Conservation (phyloP, 163 green algal genomes). For the Prototheca stagnorum region DNA sequence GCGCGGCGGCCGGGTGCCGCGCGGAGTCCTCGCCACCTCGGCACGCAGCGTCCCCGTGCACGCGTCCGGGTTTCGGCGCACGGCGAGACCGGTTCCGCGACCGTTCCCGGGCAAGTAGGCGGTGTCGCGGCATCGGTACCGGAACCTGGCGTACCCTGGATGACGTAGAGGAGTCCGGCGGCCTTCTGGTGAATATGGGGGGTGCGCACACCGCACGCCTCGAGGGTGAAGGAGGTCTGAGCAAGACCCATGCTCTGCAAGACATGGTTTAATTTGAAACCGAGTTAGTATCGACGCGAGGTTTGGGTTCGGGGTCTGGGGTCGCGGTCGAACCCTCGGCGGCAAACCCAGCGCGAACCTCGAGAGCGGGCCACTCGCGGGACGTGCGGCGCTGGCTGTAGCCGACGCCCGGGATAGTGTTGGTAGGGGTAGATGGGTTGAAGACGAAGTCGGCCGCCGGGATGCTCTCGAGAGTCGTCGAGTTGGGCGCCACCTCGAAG, state of each 20-base stretch:
- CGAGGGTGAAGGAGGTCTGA: constrained; percentile 7
- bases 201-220: constrained; percentile 4
- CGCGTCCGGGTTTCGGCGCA: no score
- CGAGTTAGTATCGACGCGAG: no score
- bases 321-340: no score
- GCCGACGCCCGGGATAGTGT: not conserved
- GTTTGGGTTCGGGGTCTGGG: no score
- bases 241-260: constrained; percentile 4
- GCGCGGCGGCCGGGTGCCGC: no score
- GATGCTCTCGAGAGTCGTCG: not conserved
- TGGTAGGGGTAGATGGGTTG: not conserved
- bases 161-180: constrained; percentile 10
- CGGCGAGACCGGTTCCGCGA: no score
- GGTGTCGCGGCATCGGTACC: no score
- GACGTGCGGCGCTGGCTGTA: constrained; percentile 1
- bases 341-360: not conserved
- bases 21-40: no score
- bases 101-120: no score
- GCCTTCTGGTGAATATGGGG: constrained; percentile 9
- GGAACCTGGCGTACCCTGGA: constrained; percentile 5
- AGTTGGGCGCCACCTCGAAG: not conserved
- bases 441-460: not conserved
- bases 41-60: no score
- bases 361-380: not conserved
- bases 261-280: no score